Evolutionary conservation across 2,329 filamentous ascomycete genomes (phyloP).

Genomic region (Pseudocercospora crystallina): DNA sequence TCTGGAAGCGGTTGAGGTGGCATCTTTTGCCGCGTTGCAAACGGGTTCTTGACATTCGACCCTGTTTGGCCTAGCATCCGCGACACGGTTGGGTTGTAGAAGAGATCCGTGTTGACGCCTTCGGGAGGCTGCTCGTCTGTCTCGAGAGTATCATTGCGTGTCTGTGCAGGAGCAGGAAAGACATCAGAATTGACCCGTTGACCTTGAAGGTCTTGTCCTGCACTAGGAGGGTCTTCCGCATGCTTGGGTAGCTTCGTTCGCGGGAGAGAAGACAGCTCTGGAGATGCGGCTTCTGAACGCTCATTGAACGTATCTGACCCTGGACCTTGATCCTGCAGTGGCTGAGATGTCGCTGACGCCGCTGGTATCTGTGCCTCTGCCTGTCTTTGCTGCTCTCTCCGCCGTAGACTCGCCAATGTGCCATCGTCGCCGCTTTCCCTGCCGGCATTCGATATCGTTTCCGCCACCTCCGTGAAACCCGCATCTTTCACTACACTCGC

Average conservation of each 20-base stretch:
- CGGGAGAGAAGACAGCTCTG: conserved; percentile 52
- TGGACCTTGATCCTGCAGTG: conserved; percentile 21
- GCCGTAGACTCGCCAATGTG: conserved; percentile 28
- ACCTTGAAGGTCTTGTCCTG: conserved; percentile 42
- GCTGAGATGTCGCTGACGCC: conserved; percentile 47
- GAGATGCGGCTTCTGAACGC: conserved; percentile 48
- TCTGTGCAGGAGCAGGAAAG: conserved; percentile 37
- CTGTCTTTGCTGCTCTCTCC: conserved; percentile 44
- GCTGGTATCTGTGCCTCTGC: conserved; percentile 54
- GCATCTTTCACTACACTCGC: conserved; percentile 7
- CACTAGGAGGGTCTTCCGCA: conserved; percentile 47
- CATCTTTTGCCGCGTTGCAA: conserved; percentile 30
- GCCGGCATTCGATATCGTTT: neutral
- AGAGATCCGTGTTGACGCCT: conserved; percentile 61
- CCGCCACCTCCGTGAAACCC: conserved; percentile 5
- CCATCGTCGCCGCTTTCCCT: conserved; percentile 38
- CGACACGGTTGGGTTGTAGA: conserved; percentile 60
- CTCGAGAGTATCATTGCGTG: conserved; percentile 3
- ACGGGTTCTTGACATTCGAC: conserved; percentile 39
- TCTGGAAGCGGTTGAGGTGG: conserved; percentile 34
- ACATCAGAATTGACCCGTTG: conserved; percentile 56
- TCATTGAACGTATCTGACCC: conserved; percentile 59
- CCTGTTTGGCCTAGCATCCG: conserved; percentile 48
- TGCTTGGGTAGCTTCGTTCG: conserved; percentile 56
- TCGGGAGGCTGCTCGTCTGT: conserved; percentile 51